Base-by-base conservation (phyloP, 2,329 filamentous ascomycete genomes). In the Dactylonectria estremocensis region DNA sequence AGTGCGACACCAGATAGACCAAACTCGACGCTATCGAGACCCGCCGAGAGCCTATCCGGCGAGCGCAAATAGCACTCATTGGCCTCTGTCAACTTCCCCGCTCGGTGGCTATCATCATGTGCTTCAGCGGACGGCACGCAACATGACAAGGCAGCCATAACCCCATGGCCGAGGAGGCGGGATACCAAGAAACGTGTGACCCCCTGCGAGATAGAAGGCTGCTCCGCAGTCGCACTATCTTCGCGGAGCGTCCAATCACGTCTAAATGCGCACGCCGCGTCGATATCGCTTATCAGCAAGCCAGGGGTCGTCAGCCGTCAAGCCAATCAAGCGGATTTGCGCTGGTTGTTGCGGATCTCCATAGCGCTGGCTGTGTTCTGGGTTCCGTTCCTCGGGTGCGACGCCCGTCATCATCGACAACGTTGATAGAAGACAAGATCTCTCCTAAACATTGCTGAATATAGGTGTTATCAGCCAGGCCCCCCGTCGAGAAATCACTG, bases 241-340 rank as follows among this genome's bases (percentile, higher is more conserved):
- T 35, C 4, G 35, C 35, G 24, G 10, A 11, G 13, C 20, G 46
- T 9, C 57, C 57, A 60, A 60, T 60, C 57, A 52, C 18, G 3
- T 52, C 18, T 28, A 60, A 60, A 50, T 60, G 57, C 57, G 57
- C 56, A 28, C 11, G 20, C 18, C 46, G 56, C 45, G n/a, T 33
- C 45, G 57, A 60, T 37, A 31, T 43, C 33, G 43, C 57, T 60
- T 60, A 60, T 60, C 46, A 60, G 35, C 28, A 40, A 49, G 46
- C 57, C 48, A 45, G 22, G 20, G 20, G 10, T 2, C 18, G 4
- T 18, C 22, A 3, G 6, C 16, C 20, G 7, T 28, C 24, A 28
- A n/a, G 14, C 43, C 31, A 60, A 60, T 52, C 57, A 22, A 18
- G 16, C 3, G 45, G 20, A 24, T 33, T 52, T 50, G 35, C 46